phyloP scores from a whole-genome alignment of 2,329 filamentous ascomycete genomes.

The Graphilbum ipis-grandicollis region DNA sequence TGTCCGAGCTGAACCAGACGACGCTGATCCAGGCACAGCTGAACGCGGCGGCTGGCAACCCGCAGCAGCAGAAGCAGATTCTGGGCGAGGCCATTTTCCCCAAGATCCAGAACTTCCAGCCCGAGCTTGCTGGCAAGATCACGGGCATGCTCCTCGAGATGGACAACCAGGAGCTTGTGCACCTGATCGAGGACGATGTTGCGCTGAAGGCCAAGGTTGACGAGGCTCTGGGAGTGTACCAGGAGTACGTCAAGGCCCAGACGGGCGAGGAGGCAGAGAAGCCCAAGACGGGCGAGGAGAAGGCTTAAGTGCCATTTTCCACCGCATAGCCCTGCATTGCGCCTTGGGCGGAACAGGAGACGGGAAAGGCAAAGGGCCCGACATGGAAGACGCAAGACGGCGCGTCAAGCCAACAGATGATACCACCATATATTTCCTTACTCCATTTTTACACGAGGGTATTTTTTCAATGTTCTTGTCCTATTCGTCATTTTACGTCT shows the following conservation, averaged over 20 bases:
- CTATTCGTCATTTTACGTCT: neutral
- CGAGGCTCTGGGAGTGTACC: slow-evolving; percentile 91
- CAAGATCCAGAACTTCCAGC: slow-evolving; percentile 91
- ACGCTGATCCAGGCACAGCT: slow-evolving; percentile 41
- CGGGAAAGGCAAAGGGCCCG: neutral
- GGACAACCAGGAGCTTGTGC: slow-evolving; percentile 88
- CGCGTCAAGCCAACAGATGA: slow-evolving; percentile 8
- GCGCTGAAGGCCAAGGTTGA: slow-evolving; percentile 92
- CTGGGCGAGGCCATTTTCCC: slow-evolving; percentile 95
- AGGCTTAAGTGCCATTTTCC: slow-evolving; percentile 5
- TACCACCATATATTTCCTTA: slow-evolving; percentile 12
- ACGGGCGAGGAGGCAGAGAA: slow-evolving; percentile 19
- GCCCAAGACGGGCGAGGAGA: slow-evolving; percentile 28
- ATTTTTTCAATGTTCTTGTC: neutral
- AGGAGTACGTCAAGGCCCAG: slow-evolving; percentile 95
- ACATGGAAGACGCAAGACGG: slow-evolving; percentile 3
- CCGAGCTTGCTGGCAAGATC: slow-evolving; percentile 95
- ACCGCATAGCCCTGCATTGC: too few relatives aligned
- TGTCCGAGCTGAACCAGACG: slow-evolving; percentile 21
- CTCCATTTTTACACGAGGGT: neutral
- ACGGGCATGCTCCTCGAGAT: slow-evolving; percentile 99
- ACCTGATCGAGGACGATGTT: slow-evolving; percentile 80
- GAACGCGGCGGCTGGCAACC: slow-evolving; percentile 25
- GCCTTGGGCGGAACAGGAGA: neutral
- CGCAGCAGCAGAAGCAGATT: slow-evolving; percentile 92